Conservation (phyloP, 1,139 yeast species). For the Geotrichum klebahnii region DNA sequence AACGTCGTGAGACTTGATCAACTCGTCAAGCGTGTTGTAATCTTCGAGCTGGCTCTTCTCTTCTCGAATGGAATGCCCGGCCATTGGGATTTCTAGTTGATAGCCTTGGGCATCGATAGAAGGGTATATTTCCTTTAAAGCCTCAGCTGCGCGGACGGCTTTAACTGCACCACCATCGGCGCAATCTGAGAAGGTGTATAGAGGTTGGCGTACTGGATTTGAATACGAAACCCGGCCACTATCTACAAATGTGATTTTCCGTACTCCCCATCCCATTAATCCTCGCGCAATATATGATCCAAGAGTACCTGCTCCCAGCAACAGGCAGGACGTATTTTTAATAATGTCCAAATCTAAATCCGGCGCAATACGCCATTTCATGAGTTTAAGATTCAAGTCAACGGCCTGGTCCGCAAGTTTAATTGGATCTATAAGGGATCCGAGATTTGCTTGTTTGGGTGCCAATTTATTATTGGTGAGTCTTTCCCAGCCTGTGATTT, state of each 20-base stretch:
- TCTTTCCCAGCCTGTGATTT: slow-evolving; percentile 85
- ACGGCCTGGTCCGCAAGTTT: slow-evolving; percentile 87
- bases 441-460: slow-evolving; percentile 79
- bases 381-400: slow-evolving; percentile 78
- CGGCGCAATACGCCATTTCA: slow-evolving; percentile 97
- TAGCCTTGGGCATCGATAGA: slow-evolving; percentile 62
- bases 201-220: slow-evolving; percentile 91
- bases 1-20: slow-evolving; percentile 70
- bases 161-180: slow-evolving; percentile 66
- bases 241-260: slow-evolving; percentile 80
- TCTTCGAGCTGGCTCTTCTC: slow-evolving; percentile 49
- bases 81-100: slow-evolving; percentile 82
- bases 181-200: slow-evolving; percentile 74
- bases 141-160: slow-evolving; percentile 71
- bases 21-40: slow-evolving; percentile 48
- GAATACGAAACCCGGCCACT: slow-evolving; percentile 84
- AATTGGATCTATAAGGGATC: slow-evolving; percentile 71
- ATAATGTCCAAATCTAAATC: slow-evolving; percentile 63
- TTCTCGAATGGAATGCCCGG: slow-evolving; percentile 75
- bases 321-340: slow-evolving; percentile 56
- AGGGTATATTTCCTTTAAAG: slow-evolving; percentile 72
- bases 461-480: slow-evolving; percentile 61
- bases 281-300: slow-evolving; percentile 89
- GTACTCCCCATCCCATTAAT: slow-evolving; percentile 89
- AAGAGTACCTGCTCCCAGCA: slow-evolving; percentile 94